Percentiles rank a stretch among this genome's conserved stretches.
These are phyloP conservation scores for Alloascoidea africana DNA, from an alignment of 805 yeast species.

Conservation along the genomic window DNA sequence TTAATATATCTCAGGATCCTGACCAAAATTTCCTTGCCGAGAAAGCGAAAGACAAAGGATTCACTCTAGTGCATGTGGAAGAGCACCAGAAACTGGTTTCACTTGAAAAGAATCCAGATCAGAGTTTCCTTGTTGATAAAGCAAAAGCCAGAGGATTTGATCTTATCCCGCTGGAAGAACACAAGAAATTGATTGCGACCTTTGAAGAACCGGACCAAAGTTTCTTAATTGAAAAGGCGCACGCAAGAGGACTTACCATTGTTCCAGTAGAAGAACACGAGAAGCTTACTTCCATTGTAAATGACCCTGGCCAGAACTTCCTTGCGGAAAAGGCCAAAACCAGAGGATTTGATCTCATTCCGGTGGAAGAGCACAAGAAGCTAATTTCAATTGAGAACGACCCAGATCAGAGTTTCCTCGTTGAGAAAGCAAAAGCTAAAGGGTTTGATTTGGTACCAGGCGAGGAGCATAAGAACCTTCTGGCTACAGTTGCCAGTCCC, in stretches of 20 bases:
- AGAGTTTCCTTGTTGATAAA: slow-evolving; percentile 6
- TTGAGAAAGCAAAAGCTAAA: not conserved
- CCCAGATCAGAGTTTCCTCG: not conserved
- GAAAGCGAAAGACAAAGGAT: slow-evolving; percentile 18
- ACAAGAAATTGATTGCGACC: slow-evolving; percentile 1
- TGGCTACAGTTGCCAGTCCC: not conserved
- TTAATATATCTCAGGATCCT: slow-evolving; percentile 11
- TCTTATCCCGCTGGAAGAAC: slow-evolving; percentile 1
- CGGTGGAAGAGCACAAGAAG: not conserved
- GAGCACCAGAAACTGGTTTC: slow-evolving; percentile 7
- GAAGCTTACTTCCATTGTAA: slow-evolving; percentile 6
- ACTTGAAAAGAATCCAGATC: slow-evolving; percentile 5
- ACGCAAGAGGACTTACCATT: slow-evolving; percentile 19
- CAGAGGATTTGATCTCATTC: not conserved
- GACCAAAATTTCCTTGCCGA: slow-evolving; percentile 11
- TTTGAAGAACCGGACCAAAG: slow-evolving; percentile 8
- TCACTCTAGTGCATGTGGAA: slow-evolving; percentile 16
- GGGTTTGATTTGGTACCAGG: not conserved
- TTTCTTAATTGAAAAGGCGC: slow-evolving; percentile 14
- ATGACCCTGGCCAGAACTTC: slow-evolving; percentile 7
- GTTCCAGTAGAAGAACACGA: slow-evolving; percentile 9
- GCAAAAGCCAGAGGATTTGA: slow-evolving; percentile 3
- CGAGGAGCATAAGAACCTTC: not conserved
- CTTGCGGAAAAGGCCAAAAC: not conserved
- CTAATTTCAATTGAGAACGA: not conserved